phyloP scores from a whole-genome alignment of 768 basidiomycete genomes.

The Trametes maxima region DNA sequence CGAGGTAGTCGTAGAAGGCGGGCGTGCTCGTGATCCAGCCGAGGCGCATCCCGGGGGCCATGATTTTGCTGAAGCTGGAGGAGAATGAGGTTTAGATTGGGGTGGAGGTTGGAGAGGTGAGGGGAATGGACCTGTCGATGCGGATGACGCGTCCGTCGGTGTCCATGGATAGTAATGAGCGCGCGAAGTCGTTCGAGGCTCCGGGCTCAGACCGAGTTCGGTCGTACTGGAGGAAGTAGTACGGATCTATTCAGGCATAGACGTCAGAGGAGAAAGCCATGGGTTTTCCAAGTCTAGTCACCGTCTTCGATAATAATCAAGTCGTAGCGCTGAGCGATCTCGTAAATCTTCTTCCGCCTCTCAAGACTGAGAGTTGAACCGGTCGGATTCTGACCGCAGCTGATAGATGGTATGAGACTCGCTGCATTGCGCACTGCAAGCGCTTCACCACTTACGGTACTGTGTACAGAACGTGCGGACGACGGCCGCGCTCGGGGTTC shows the following conservation, averaged over 20 bases:
- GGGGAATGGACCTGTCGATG: slow-evolving; percentile 12
- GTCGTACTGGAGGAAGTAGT: slow-evolving; percentile 51
- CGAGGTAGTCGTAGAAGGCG: slow-evolving; percentile 42
- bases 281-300: not conserved
- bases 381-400: slow-evolving; percentile 50
- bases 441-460: slow-evolving; percentile 41
- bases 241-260: slow-evolving; percentile 40
- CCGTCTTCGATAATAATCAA: slow-evolving; percentile 52
- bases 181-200: slow-evolving; percentile 31
- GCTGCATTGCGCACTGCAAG: not conserved
- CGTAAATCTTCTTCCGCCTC: slow-evolving; percentile 50
- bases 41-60: slow-evolving; percentile 55
- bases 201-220: slow-evolving; percentile 19
- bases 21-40: slow-evolving; percentile 49
- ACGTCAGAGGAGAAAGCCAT: not conserved
- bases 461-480: slow-evolving; percentile 53
- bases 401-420: slow-evolving; percentile 1
- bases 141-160: slow-evolving; percentile 23
- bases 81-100: not conserved
- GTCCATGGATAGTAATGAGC: slow-evolving; percentile 32
- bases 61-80: slow-evolving; percentile 48
- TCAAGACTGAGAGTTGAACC: slow-evolving; percentile 48
- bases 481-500: slow-evolving; percentile 47
- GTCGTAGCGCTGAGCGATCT: slow-evolving; percentile 49
- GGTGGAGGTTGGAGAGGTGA: not conserved